Base-by-base conservation (phyloP, 805 yeast genomes). In the Saccharomycopsis selenospora region DNA sequence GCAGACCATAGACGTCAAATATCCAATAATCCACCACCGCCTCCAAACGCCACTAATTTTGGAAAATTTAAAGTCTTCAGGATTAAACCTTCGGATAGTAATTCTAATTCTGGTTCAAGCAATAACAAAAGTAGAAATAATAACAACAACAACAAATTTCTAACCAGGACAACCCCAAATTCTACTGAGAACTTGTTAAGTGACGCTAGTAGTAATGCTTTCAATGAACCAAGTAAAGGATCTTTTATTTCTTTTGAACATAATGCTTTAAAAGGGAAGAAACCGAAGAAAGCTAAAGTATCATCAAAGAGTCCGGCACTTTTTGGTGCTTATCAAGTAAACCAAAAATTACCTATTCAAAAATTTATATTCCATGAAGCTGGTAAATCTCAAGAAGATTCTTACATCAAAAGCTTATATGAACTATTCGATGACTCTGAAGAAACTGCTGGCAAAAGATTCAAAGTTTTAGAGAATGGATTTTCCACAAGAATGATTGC, bases 21-120 rank as follows among this genome's bases (percentile, higher is more conserved):
- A 5, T 40, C 40, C 13, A 27, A 10, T 7, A 23, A 44, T n/a
- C 23, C 42, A 10, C 23, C 28, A 4, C 3, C 22, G 11, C 13
- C 30, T 25, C 51, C 51, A 22, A 25, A 23, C n/a, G 50, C 50
- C 7, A 33, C n/a, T 14, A 50, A 20, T 29, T 46, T 46, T 46
- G 47, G 53, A 23, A 46, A 36, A 33, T 50, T 50, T 29, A 41
- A 50, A 27, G 17, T 49, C 10, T 6, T n/a, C 4, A 29, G 38
- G 27, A 27, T 27, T 27, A 27, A 27, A 27, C n/a, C n/a, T n/a
- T n/a, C n/a, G n/a, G n/a, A n/a, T n/a, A n/a, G n/a, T n/a, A n/a
- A n/a, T n/a, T n/a, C n/a, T n/a, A n/a, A n/a, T n/a, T n/a, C n/a
- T n/a, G n/a, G n/a, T n/a, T n/a, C n/a, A n/a, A n/a, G n/a, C n/a